A percentile compares a stretch with the other conserved stretches of the same genome.
Conservation (phyloP, 306 rosid species). For the Urtica urens region DNA sequence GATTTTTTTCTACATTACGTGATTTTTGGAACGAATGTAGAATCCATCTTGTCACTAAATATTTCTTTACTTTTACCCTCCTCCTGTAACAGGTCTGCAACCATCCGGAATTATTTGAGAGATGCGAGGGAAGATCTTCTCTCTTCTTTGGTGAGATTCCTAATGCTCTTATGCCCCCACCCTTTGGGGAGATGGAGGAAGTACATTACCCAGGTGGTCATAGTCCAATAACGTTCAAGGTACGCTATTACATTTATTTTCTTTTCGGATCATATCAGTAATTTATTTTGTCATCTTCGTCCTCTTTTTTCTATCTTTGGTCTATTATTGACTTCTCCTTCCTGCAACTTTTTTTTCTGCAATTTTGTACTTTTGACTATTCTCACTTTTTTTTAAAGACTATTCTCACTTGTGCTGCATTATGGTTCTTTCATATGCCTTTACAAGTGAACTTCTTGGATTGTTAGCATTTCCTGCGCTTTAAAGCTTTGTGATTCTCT, state of each 20-base stretch:
- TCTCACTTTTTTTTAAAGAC: too few species aligned
- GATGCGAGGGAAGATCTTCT: constrained; percentile 90
- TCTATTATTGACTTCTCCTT: too few species aligned
- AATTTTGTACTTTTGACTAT: too few species aligned
- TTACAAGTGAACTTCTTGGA: too few species aligned
- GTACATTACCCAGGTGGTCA: constrained; percentile 83
- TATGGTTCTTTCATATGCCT: too few species aligned
- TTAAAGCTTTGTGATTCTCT: too few species aligned
- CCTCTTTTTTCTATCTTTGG: too few species aligned
- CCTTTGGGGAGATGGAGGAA: constrained; percentile 93
- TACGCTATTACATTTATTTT: constrained; percentile 12
- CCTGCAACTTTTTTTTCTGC: too few species aligned
- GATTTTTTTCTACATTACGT: constrained; percentile 1
- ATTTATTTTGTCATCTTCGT: too few species aligned
- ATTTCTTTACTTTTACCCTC: constrained; percentile 3
- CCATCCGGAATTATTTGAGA: constrained; percentile 96
- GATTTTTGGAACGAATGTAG: background rate
- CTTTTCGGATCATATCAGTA: too few species aligned
- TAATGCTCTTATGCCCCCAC: constrained; percentile 76
- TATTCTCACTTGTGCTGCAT: too few species aligned
- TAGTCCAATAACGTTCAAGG: constrained; percentile 73
- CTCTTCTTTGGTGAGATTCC: constrained; percentile 71
- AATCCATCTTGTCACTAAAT: background rate
- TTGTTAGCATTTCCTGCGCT: too few species aligned
- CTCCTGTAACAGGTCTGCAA: constrained; percentile 77